phyloP scores from a whole-genome alignment of 2,329 filamentous ascomycete species.

The Penicillium rolfsii region DNA sequence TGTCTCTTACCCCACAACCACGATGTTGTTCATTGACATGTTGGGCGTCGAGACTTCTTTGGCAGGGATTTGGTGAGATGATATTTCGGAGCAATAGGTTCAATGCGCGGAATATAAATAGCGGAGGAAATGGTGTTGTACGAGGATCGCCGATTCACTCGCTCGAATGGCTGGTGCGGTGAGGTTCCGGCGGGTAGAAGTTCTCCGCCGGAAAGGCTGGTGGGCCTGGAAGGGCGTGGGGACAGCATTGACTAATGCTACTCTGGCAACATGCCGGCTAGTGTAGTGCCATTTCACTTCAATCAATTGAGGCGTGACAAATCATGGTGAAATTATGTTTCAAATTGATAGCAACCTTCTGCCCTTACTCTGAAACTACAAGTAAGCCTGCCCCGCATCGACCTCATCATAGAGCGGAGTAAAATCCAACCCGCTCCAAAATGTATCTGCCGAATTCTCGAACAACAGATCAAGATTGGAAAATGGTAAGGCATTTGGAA shows the following conservation, averaged over 20 bases:
- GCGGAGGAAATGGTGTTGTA: not conserved
- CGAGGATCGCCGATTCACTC: not conserved
- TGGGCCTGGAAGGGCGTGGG: not conserved
- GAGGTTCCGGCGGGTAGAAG: conserved; percentile 1
- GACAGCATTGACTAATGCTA: not conserved
- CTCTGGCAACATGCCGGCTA: not conserved
- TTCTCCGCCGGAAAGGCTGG: conserved; percentile 6
- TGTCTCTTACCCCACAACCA: conserved; percentile 6
- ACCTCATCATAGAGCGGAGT: not conserved
- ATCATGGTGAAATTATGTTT: not conserved
- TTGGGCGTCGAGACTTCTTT: not conserved
- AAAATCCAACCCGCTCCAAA: conserved; percentile 6
- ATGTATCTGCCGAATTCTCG: conserved; percentile 3
- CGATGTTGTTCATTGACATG: conserved; percentile 7
- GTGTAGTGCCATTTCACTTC: not conserved
- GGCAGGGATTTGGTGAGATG: not conserved
- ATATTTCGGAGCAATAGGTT: not conserved
- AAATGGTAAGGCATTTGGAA: not conserved
- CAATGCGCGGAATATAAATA: not conserved
- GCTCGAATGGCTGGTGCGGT: not conserved
- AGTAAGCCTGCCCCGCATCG: conserved; percentile 1
- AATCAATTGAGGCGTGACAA: not conserved
- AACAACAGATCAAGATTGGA: conserved; percentile 3
- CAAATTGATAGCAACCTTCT: not conserved
- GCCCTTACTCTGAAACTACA: not conserved